phyloP scores from a whole-genome alignment of 2,329 filamentous ascomycete genomes.

The Ascochyta viciae-villosae region DNA sequence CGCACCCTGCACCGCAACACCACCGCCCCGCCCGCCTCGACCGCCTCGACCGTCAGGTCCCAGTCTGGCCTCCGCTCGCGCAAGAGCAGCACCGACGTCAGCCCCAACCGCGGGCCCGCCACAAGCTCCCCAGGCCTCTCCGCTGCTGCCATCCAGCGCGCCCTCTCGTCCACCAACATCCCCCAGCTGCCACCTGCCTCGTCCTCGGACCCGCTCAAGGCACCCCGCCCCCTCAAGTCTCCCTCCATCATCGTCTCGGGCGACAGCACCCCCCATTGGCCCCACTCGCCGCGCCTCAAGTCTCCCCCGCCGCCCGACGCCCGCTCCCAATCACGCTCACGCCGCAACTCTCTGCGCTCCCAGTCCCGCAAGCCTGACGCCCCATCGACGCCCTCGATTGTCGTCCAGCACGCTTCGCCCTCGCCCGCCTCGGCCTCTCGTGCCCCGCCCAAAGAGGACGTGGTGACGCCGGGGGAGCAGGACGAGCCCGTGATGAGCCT shows the following conservation, averaged over 20 bases:
- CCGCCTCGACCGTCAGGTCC: slow-evolving; percentile 25
- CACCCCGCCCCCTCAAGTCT: slow-evolving; percentile 69
- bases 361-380: slow-evolving; percentile 42
- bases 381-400: slow-evolving; percentile 51
- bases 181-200: slow-evolving; percentile 68
- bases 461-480: slow-evolving; percentile 40
- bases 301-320: slow-evolving; percentile 71
- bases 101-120: slow-evolving; percentile 49
- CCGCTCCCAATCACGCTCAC: slow-evolving; percentile 46
- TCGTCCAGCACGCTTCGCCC: slow-evolving; percentile 54
- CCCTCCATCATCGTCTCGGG: slow-evolving; percentile 56
- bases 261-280: slow-evolving; percentile 70
- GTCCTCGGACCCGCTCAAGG: slow-evolving; percentile 67
- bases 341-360: slow-evolving; percentile 53
- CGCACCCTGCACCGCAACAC: slow-evolving; percentile 41
- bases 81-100: slow-evolving; percentile 55
- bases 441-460: slow-evolving; percentile 35
- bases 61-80: slow-evolving; percentile 48
- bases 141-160: slow-evolving; percentile 68
- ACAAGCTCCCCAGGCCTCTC: slow-evolving; percentile 60
- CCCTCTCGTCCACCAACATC: slow-evolving; percentile 71
- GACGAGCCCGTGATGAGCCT: slow-evolving; percentile 47
- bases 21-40: slow-evolving; percentile 24
- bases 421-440: slow-evolving; percentile 47
- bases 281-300: slow-evolving; percentile 76